Evolutionary conservation across 306 rosid genomes (phyloP).

Genomic region (Prosopis cineraria): DNA sequence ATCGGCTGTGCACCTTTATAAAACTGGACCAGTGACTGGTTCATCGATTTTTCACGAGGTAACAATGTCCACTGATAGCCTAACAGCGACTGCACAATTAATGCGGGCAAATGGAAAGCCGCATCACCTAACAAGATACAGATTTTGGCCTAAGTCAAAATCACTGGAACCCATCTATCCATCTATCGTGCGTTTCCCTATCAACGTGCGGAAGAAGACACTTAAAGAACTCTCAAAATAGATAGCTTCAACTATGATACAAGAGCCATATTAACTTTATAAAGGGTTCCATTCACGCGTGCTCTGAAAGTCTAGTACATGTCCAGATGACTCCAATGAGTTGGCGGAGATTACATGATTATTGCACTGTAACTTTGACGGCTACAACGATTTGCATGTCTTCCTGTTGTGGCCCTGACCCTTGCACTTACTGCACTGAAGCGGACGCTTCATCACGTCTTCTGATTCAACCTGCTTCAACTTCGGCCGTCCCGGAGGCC

Average conservation of each 20-base stretch:
- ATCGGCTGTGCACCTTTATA: too few species aligned
- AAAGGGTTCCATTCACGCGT: not conserved
- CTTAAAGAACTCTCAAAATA: not conserved
- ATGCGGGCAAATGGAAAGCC: not conserved
- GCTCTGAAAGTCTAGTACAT: not conserved
- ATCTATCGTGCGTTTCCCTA: not conserved
- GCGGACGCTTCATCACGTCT: constrained; percentile 83
- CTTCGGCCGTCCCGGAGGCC: constrained; percentile 96
- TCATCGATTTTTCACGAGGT: too few species aligned
- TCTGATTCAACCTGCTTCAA: constrained; percentile 64
- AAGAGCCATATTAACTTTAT: not conserved
- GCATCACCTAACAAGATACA: not conserved
- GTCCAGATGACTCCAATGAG: not conserved
- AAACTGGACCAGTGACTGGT: too few species aligned
- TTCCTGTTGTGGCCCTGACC: constrained; percentile 96
- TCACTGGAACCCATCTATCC: not conserved
- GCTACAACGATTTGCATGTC: constrained; percentile 70
- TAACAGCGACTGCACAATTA: not conserved
- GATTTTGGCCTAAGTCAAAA: not conserved
- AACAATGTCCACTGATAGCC: not conserved
- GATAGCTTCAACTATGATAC: not conserved
- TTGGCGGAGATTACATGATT: not conserved
- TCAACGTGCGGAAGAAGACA: not conserved
- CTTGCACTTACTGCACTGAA: constrained; percentile 93
- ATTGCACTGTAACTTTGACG: not conserved